Evolutionary conservation across 225 moss, liverwort and hornwort genomes (phyloP), one percentile per base, ranked within the genome.

Genomic region (Physcomitrellopsis africana): DNA sequence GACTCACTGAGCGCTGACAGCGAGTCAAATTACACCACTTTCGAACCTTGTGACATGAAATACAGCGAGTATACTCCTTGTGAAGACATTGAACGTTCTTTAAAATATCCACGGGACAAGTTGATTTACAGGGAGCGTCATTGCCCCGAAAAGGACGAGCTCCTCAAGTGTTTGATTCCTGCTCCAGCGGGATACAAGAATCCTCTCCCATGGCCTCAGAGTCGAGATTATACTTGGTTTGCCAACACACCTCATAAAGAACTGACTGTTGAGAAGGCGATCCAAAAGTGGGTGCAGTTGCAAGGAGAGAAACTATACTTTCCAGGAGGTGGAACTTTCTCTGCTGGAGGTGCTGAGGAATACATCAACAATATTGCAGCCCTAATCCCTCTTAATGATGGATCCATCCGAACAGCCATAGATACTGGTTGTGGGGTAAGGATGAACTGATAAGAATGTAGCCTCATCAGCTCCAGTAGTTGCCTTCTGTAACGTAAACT

Each of bases 41-140:
- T 91, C 53, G 83, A 91, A 72, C 82, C 92, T 7, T 97, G 97
- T 73, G 92, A 90, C 70, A 70, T 89, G 74, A 90, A 87, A 72
- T 93, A 86, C 68, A 97, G 93, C 60, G 97, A 97, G 89, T 97
- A 97, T 48, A 97, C 97, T 51, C 97, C 97, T 19, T 97, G 97
- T 24, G 91, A 97, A 78, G 97, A 97, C 78, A 89, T 79, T 1
- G 76, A 84, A 18, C 82, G 97, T 20, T 97, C 97, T 9, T 80
- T 97, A 73, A 89, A 91, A 29, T 97, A 83, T 60, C 53, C 94
- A 3, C 89, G 94, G 16, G 90, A 91, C 0, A 89, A 70, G 59
- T 86, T 97, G 60, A 80, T 97, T 12, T 97, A 97, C 79, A 78
- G 93, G 67, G 97, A 97, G 68, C 83, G 97, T 60, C 97, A 97